Conservation (phyloP, 192 early-diverging fungal species). For the Entomortierella beljakovae region DNA sequence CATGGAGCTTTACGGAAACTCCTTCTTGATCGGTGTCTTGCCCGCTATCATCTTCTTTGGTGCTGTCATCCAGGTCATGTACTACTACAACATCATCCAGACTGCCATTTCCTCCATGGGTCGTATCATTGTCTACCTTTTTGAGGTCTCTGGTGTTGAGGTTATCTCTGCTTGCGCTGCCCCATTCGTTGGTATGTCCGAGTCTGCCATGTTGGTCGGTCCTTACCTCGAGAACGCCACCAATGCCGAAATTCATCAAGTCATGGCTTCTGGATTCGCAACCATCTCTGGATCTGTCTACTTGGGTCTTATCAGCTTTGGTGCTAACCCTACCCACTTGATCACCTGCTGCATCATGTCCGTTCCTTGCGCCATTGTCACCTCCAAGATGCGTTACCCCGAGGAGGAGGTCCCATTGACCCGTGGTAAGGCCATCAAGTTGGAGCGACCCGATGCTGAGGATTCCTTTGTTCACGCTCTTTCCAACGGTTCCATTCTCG, state of each 20-base stretch:
- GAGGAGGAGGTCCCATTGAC: constrained; percentile 87
- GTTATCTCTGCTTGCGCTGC: constrained; percentile 87
- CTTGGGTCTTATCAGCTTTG: constrained; percentile 78
- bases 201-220: constrained; percentile 84
- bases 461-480: constrained; percentile 85
- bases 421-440: constrained; percentile 70
- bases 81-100: constrained; percentile 87
- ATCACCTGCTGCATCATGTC: constrained; percentile 94
- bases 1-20: constrained; percentile 36
- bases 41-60: constrained; percentile 93
- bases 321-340: constrained; percentile 71
- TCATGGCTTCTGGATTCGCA: constrained; percentile 91
- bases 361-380: constrained; percentile 83
- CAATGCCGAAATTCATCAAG: constrained; percentile 84
- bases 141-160: constrained; percentile 86
- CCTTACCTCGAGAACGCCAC: constrained; percentile 89
- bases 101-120: constrained; percentile 79
- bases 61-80: constrained; percentile 84
- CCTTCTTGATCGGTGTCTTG: constrained; percentile 79
- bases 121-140: constrained; percentile 68
- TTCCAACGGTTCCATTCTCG: constrained; percentile 84
- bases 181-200: constrained; percentile 87
- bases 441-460: constrained; percentile 69
- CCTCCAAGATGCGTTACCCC: constrained; percentile 89
- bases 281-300: constrained; percentile 90